phyloP scores from a whole-genome alignment of 1,284 basidiomycete genomes.

The Leccinum glutinopallens region DNA sequence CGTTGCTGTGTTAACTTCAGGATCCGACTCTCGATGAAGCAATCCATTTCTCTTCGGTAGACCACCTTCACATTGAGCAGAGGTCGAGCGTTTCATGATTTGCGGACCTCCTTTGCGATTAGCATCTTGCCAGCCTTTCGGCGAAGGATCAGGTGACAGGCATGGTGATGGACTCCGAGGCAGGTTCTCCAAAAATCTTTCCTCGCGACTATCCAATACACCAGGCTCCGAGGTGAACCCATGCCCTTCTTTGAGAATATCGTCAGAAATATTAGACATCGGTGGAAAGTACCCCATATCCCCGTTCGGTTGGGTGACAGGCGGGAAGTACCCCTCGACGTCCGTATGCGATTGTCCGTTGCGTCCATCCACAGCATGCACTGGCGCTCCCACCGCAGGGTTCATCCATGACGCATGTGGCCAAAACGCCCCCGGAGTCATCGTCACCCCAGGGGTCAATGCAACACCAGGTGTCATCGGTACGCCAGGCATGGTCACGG shows the following conservation, averaged over 20 bases:
- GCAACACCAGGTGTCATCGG: conserved; percentile 65
- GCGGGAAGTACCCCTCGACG: conserved; percentile 48
- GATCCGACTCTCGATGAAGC: conserved; percentile 36
- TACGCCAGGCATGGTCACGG: conserved; percentile 29
- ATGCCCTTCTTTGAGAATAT: conserved; percentile 41
- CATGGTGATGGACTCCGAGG: conserved; percentile 15
- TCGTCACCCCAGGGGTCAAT: conserved; percentile 69
- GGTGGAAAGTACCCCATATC: conserved; percentile 44
- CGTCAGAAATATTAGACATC: conserved; percentile 43
- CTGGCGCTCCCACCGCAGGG: conserved; percentile 69
- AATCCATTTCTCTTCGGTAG: conserved; percentile 33
- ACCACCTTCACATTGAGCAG: conserved; percentile 33
- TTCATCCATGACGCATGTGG: conserved; percentile 60
- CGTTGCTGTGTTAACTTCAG: conserved; percentile 29
- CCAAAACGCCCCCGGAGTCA: conserved; percentile 74
- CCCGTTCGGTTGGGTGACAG: conserved; percentile 29
- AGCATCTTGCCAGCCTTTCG: conserved; percentile 16
- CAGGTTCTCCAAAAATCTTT: conserved; percentile 10
- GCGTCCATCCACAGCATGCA: conserved; percentile 34
- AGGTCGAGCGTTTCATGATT: conserved; percentile 34
- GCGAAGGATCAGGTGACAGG: conserved; percentile 15
- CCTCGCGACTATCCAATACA: conserved; percentile 11
- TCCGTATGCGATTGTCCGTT: conserved; percentile 16
- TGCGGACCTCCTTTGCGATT: conserved; percentile 22
- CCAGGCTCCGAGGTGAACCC: conserved; percentile 10